Evolutionary conservation across 306 rosid species (phyloP).

Genomic region (Vigna trinervia): DNA sequence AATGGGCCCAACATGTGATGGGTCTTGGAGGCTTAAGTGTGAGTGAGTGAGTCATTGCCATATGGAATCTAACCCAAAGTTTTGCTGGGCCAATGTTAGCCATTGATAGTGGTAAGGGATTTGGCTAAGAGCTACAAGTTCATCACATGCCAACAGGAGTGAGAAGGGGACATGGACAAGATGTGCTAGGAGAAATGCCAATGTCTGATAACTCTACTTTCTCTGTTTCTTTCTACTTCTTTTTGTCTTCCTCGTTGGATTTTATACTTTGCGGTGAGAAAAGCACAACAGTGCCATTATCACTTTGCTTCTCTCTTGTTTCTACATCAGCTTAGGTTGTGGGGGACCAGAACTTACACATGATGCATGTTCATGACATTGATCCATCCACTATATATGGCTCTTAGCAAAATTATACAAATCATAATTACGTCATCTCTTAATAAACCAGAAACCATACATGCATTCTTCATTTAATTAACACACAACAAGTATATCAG

Average conservation of each 20-base stretch:
- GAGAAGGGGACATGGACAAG: slow-evolving; percentile 72
- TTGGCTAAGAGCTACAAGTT: slow-evolving; percentile 48
- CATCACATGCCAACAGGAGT: slow-evolving; percentile 56
- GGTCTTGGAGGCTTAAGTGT: slow-evolving; percentile 45
- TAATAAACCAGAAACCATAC: slow-evolving; percentile 15
- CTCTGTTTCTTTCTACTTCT: slow-evolving; percentile 50
- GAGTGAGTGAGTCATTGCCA: slow-evolving; percentile 30
- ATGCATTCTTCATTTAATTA: slow-evolving; percentile 22
- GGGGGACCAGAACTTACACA: slow-evolving; percentile 48
- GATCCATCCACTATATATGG: slow-evolving; percentile 49
- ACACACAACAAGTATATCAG: background rate
- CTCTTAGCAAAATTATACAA: slow-evolving; percentile 36
- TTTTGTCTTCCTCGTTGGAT: slow-evolving; percentile 57
- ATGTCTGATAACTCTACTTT: slow-evolving; percentile 47
- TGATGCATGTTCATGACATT: slow-evolving; percentile 52
- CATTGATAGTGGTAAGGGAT: slow-evolving; percentile 41
- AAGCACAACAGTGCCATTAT: slow-evolving; percentile 44
- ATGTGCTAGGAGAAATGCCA: slow-evolving; percentile 59
- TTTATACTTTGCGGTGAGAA: slow-evolving; percentile 50
- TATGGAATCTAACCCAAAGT: slow-evolving; percentile 42
- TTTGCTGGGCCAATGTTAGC: slow-evolving; percentile 51
- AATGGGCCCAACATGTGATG: slow-evolving; percentile 50
- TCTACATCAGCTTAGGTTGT: slow-evolving; percentile 35
- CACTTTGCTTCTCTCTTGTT: slow-evolving; percentile 39
- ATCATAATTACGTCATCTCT: slow-evolving; percentile 32